Base-by-base conservation (phyloP, 2,329 filamentous ascomycete genomes). In the Ophiostoma perfectum region DNA sequence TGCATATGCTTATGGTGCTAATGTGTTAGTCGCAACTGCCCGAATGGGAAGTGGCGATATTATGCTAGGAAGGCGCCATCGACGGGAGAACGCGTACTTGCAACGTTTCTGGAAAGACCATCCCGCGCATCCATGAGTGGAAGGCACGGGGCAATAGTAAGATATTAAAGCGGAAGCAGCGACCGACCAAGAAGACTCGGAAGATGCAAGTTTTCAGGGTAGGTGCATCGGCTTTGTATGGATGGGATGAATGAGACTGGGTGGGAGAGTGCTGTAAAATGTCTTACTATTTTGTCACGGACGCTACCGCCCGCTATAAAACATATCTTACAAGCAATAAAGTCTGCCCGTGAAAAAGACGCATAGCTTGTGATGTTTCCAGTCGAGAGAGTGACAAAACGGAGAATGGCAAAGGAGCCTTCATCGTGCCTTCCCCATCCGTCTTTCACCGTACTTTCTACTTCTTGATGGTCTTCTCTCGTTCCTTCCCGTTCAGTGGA, bases 1-100 rank as follows among this genome's bases (percentile, higher is more conserved):
- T 14, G 14, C n/a, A n/a, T 8, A 16, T 14, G 14, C n/a, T 3
- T 8, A 16, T 52, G 16, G 27, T 27, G 27, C 27, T 27, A 27
- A 27, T 27, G n/a, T 62, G 58, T 62, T 62, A 41, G 38, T 62
- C 58, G 58, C 58, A 62, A n/a, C 38, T 62, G 12, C 58, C 58
- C 36, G 12, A 62, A 62, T 8, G n/a, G 58, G 58, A 62, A 16
- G 58, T 41, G 36, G 58, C 36, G 36, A n/a, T n/a, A n/a, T 11
- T 55, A 45, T 45, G 42, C 49, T 55, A 18, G 58, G 58, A 62
- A 62, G 58, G 58, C 58, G 36, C 58, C 16, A 41, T 62, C 12
- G 58, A 58, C 52, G 52, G 18, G 18, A 62, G 16, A 41, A 62
- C 49, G n/a, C 49, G n/a, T 55, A 55, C 49, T 9, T 55, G 49